Conservation (phyloP, 2,329 filamentous ascomycete species). For the Neofusicoccum kwambonambiense region DNA sequence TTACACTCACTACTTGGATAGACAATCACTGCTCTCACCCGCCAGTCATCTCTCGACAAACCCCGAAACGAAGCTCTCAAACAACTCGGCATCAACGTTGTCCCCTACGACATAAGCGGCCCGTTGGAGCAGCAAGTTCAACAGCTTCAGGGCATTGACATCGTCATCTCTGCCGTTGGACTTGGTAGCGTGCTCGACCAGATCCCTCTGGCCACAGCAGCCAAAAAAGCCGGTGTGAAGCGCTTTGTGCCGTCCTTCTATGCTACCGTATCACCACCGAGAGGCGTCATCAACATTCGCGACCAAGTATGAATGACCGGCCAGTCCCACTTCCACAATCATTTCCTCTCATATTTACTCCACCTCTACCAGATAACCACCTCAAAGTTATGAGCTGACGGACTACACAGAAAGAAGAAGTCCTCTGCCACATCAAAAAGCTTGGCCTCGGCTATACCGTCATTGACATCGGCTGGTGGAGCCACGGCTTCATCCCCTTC, state of each 20-base stretch:
- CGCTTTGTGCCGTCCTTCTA: slow-evolving; percentile 33
- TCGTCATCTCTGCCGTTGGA: slow-evolving; percentile 32
- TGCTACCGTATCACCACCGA: slow-evolving; percentile 42
- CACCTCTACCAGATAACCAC: too few species aligned
- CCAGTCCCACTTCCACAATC: too few species aligned
- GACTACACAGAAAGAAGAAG: slow-evolving; percentile 47
- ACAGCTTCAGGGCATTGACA: slow-evolving; percentile 39
- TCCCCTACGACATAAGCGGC: slow-evolving; percentile 44
- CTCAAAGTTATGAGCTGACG: too few species aligned
- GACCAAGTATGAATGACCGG: slow-evolving; percentile 32
- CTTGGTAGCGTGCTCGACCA: slow-evolving; percentile 23
- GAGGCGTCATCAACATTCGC: slow-evolving; percentile 43
- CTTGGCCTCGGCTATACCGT: slow-evolving; percentile 54
- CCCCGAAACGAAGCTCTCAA: neutral
- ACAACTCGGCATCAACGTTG: slow-evolving; percentile 42
- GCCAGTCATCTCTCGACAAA: neutral
- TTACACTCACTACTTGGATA: neutral
- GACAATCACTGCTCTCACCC: neutral
- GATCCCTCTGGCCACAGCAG: slow-evolving; percentile 28
- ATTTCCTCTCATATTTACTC: too few species aligned
- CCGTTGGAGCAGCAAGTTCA: slow-evolving; percentile 43
- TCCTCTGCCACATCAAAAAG: slow-evolving; percentile 51
- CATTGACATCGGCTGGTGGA: slow-evolving; percentile 60
- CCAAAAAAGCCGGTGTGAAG: slow-evolving; percentile 30
- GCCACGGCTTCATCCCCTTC: slow-evolving; percentile 47